Base-by-base conservation (phyloP, 345 rosid genomes). In the Dipteronia dyeriana region DNA sequence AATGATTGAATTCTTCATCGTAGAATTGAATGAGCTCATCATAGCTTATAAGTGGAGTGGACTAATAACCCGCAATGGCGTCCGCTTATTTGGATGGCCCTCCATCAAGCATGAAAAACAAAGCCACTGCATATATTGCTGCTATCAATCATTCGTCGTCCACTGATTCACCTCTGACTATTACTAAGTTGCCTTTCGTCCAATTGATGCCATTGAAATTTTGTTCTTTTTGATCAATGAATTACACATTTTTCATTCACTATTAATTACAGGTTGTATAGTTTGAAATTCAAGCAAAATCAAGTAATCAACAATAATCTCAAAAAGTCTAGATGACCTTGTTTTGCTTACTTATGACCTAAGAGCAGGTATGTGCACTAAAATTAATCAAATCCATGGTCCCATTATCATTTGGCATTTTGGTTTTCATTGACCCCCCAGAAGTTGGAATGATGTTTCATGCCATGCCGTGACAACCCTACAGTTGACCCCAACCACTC, bases 371-470 rank as follows among this genome's bases (percentile, higher is more conserved):
- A 5, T 11, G 54, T 45, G 70, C 77, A 23, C 70, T 66, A 5
- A 23, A 12, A 66, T 38, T 3, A 38, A 38, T 23, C 23, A 47
- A 20, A 66, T 45, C 72, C 23, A 0, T 17, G 62, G 62, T 29
- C 45, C 78, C 75, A 25, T 5, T 4, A 74, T 77, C 5, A 64
- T 34, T 31, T 63, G 41, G 41, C 31, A 39, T 56, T 4, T 56
- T 31, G 0, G 25, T 22, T 75, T 7, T 34, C 23, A 5, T 76
- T 34, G 23, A 66, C 38, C 38, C 26, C 75, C 31, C 54, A 43
- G 59, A 68, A 73, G 61, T 68, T 68, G 83, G 83, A 76, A 57
- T 67, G 14, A 9, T 59, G 59, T 74, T 75, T 20, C 68, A 2
- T 25, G 17, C 11, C 67, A 34, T 19, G 14, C 7, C 5, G 41